These are phyloP conservation scores for Tetrastigma voinierianum DNA, from an alignment of 164 flowering plant genomes.

Conservation along the genomic window DNA sequence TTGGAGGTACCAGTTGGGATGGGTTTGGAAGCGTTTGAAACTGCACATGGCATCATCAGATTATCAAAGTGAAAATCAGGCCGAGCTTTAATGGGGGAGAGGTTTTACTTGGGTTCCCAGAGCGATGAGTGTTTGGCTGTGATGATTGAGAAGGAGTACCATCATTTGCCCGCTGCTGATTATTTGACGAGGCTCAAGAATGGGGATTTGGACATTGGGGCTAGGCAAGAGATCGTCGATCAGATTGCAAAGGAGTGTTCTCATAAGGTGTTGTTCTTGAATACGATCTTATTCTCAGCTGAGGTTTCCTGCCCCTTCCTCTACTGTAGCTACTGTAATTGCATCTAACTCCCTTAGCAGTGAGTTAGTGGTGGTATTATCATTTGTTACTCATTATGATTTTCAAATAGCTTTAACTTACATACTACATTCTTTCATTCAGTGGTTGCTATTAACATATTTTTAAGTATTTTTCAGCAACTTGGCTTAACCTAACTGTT, in stretches of 20 bases:
- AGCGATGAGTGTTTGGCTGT: too few species aligned
- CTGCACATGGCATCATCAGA: too few species aligned
- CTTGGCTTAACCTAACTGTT: background rate
- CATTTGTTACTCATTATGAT: background rate
- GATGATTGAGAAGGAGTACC: slow-evolving; percentile 58
- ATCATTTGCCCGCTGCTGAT: slow-evolving; percentile 51
- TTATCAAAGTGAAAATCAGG: too few species aligned
- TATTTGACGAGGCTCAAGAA: slow-evolving; percentile 52
- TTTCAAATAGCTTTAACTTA: background rate
- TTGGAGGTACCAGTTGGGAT: too few species aligned
- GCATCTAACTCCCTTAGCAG: background rate
- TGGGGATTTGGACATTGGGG: slow-evolving; percentile 62
- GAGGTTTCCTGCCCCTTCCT: slow-evolving; percentile 10
- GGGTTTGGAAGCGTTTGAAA: too few species aligned
- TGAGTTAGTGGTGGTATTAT: background rate
- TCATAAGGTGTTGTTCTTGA: slow-evolving; percentile 17
- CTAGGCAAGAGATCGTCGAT: slow-evolving; percentile 62
- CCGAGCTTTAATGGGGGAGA: too few species aligned
- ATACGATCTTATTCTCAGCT: slow-evolving; percentile 11
- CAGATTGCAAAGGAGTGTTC: slow-evolving; percentile 88
- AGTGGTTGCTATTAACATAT: background rate
- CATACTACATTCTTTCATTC: background rate
- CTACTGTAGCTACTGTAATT: slow-evolving; percentile 3
- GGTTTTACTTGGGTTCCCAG: too few species aligned
- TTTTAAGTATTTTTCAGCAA: background rate